Evolutionary conservation across 805 yeast species (phyloP), one percentile per base, ranked within the genome.

Genomic region (Candida morakotiae): DNA sequence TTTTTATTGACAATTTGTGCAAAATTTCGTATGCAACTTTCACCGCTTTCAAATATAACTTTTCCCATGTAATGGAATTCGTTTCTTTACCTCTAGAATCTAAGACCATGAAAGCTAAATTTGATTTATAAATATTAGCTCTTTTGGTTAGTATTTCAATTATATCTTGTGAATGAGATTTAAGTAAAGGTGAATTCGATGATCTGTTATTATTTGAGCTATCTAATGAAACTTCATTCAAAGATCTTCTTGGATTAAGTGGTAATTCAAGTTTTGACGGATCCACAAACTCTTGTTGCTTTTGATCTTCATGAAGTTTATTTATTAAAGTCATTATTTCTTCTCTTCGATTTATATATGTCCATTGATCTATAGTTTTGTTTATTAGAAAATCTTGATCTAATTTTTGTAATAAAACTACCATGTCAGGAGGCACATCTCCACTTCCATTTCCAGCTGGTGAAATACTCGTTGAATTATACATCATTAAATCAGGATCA

Each of bases 21-120:
- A 79, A 70, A 42, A 87, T 81, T 55, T 82, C 84, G 55, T 82
- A 87, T 0, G 96, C 96, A 7, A 93, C 81, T 51, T 85, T 87
- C 53, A 87, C 95, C 0, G 97, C 83, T 48, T 82, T 77, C 28
- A 81, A 57, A 45, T 87, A 84, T 11, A 93, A 67, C 53, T 87
- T 88, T 41, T 87, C 96, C 98, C 98, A 93, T 1, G 91, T 70
- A 10, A 91, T 83, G 0, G 83, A 64, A 24, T 69, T 69, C 1
- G 75, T 67, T 51, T 89, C 97, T 54, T 87, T 89, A 5, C 96
- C 97, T 47, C 77, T 83, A 3, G 73, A 54, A 53, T 88, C 96
- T 10, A 93, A 64, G 2, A 79, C 74, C 31, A 81, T 60, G 28
- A 91, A 69, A 0, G 97, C 96, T 8, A 71, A 66, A 39, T 85